Percentiles rank a stretch among this genome's conserved stretches.
Conservation (phyloP, 352 stramenopile species). For the Phytophthora melonis region DNA sequence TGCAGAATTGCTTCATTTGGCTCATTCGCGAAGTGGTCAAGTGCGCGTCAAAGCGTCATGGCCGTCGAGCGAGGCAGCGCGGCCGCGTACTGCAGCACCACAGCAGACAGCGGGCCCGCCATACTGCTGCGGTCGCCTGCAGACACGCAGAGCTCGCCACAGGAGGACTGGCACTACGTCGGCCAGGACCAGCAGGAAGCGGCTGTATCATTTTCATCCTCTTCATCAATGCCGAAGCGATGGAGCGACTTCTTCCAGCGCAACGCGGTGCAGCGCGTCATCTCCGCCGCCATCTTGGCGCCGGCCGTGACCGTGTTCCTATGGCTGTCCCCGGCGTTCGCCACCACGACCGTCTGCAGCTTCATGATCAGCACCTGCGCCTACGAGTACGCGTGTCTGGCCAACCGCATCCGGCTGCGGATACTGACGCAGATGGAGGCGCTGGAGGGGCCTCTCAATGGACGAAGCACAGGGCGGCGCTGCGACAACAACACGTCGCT, state of each 20-base stretch:
- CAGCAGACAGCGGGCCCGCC: background rate
- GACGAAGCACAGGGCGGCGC: background rate
- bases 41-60: constrained; percentile 12
- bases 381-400: constrained; percentile 81
- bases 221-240: background rate
- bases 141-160: constrained; percentile 21
- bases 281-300: constrained; percentile 65
- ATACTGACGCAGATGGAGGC: constrained; percentile 46
- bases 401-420: constrained; percentile 67
- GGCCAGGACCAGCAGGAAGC: constrained; percentile 4
- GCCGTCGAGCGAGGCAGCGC: constrained; percentile 3
- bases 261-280: constrained; percentile 69
- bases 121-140: background rate
- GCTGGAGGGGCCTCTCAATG: constrained; percentile 25
- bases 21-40: constrained; percentile 15
- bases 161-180: constrained; percentile 21
- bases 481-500: constrained; percentile 32
- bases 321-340: constrained; percentile 69
- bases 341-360: constrained; percentile 67
- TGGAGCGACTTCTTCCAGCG: constrained; percentile 41
- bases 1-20: background rate
- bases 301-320: constrained; percentile 73
- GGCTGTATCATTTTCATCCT: background rate
- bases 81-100: background rate
- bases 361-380: constrained; percentile 64